Base-by-base conservation (phyloP, 208 protist genomes). In the Kentomonas sorsogonicus region DNA sequence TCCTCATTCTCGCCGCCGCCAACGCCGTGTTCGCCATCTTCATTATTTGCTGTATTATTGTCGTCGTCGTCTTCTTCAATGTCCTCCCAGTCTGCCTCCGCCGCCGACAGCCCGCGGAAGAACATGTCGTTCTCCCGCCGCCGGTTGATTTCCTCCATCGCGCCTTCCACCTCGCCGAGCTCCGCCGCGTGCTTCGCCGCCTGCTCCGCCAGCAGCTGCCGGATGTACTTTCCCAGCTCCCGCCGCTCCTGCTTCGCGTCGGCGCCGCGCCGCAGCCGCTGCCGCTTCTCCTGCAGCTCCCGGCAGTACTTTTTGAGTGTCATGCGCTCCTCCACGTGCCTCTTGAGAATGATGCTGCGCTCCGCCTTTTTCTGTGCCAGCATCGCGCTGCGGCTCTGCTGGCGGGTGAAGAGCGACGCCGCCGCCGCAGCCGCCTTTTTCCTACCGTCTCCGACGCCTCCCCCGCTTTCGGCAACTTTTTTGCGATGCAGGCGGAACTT, bases 141-240 rank as follows among this genome's bases (percentile, higher is more conserved):
- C 16, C 57, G 64, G 0, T 71, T 65, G 6, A 79, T 46, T 30
- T 58, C 62, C 54, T 81, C 65, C 53, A 95, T 72, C 45, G 77
- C 73, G 48, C 65, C 68, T 43, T 95, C 79, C 18, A 91, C 55
- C 50, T 68, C 70, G 43, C 55, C 34, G 16, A 90, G 56, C 43
- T 95, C 88, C 15, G 65, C 58, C n/a, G 63, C 52, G 51, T 95
- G 89, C 67, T 91, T 89, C 58, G 67, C 54, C 62, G 72, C 64
- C 63, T 88, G 83, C 59, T 95, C 84, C 60, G 77, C 63, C 69
- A 83, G 75, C 30, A 95, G 74, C 66, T 85, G 75, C 0, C 81
- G 74, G 44, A 95, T 91, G 66, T 95, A 95, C 69, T 92, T 92
- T 31, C 79, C 77, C 16, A 95, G 72, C 60, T 95, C 89, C 9